Evolutionary conservation across 805 yeast genomes (phyloP).

Genomic region (Candida maesae): DNA sequence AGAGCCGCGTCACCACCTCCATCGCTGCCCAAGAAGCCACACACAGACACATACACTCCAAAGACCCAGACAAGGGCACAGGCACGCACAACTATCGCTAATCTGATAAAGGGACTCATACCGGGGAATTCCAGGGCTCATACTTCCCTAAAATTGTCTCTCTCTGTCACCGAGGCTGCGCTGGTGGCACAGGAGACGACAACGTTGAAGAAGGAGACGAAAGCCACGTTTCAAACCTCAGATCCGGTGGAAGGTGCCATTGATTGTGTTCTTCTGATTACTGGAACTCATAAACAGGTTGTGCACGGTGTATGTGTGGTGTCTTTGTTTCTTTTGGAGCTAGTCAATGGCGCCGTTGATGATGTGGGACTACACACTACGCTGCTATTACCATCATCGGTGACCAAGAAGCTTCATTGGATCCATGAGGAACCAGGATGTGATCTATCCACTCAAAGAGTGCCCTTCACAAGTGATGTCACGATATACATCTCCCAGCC

Average conservation of each 20-base stretch:
- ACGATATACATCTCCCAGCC: conserved; percentile 5
- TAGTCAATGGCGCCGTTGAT: not conserved
- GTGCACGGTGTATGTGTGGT: conserved; percentile 2
- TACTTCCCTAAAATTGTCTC: conserved; percentile 7
- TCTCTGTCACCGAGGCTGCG: too few relatives aligned
- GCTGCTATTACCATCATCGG: not conserved
- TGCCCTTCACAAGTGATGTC: conserved; percentile 19
- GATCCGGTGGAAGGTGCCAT: conserved; percentile 13
- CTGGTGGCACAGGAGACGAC: too few relatives aligned
- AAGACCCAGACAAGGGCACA: not conserved
- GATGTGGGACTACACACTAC: not conserved
- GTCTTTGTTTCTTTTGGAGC: not conserved
- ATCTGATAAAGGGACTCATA: not conserved
- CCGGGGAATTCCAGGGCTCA: not conserved
- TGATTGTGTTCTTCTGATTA: conserved; percentile 14
- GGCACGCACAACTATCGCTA: conserved; percentile 1
- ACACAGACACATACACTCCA: conserved; percentile 14
- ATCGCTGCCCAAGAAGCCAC: not conserved
- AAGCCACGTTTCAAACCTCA: conserved; percentile 2
- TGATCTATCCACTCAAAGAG: conserved; percentile 12
- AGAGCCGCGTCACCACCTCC: not conserved
- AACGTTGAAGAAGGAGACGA: conserved; percentile 8
- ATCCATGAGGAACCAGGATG: not conserved
- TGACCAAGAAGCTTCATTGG: not conserved
- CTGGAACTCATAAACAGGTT: conserved; percentile 9